These are phyloP conservation scores for Teunomyces panamensis DNA, from an alignment of 805 yeast genomes.

Conservation along the genomic window DNA sequence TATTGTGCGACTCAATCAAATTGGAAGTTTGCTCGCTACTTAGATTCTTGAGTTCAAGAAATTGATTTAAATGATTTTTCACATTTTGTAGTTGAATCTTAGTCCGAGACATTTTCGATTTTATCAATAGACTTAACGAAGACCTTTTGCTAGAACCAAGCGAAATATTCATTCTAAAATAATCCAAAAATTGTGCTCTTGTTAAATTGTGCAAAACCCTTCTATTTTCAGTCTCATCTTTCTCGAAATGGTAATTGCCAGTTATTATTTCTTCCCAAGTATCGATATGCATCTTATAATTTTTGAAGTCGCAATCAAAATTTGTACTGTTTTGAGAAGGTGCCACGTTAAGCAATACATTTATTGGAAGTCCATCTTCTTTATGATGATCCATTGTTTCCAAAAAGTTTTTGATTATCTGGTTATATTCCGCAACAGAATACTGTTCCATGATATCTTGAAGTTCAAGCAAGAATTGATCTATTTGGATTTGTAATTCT, in stretches of 20 bases:
- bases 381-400: conserved; percentile 6
- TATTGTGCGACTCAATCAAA: neutral
- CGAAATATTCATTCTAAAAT: conserved; percentile 12
- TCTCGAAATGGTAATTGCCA: conserved; percentile 40
- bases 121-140: conserved; percentile 11
- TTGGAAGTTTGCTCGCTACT: neutral
- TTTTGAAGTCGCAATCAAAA: conserved; percentile 13
- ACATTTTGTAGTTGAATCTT: neutral
- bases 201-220: conserved; percentile 32
- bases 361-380: conserved; percentile 14
- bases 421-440: conserved; percentile 34
- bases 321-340: conserved; percentile 30
- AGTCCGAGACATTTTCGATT: conserved; percentile 9
- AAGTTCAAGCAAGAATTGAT: conserved; percentile 45
- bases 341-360: conserved; percentile 18
- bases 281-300: conserved; percentile 38
- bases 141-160: conserved; percentile 12
- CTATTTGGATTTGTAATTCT: conserved; percentile 43
- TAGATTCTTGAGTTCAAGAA: neutral
- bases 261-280: conserved; percentile 50
- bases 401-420: conserved; percentile 37
- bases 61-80: neutral
- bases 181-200: conserved; percentile 12
- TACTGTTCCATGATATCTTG: conserved; percentile 27
- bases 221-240: conserved; percentile 26